Percentiles rank a stretch among this genome's conserved stretches.
Evolutionary conservation across 2,329 filamentous ascomycete species (phyloP).

Genomic region (Colletotrichum horii): DNA sequence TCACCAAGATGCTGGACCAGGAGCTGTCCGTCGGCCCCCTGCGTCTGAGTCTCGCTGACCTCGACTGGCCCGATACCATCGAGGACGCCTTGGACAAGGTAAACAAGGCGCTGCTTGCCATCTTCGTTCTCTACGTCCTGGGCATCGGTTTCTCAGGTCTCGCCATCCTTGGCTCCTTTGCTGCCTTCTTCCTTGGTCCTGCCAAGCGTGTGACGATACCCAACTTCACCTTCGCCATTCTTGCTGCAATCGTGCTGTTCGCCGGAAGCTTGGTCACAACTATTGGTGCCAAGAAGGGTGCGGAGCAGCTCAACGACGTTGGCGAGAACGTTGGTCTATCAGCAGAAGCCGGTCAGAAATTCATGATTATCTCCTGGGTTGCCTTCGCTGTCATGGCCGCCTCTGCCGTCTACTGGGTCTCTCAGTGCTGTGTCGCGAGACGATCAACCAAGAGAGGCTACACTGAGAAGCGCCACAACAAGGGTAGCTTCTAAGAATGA

Average conservation of each 20-base stretch:
- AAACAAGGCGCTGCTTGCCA: constrained; percentile 51
- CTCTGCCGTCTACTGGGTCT: constrained; percentile 45
- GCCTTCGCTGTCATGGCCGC: constrained; percentile 49
- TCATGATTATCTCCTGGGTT: constrained; percentile 52
- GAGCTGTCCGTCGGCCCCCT: constrained; percentile 51
- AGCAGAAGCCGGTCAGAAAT: constrained; percentile 46
- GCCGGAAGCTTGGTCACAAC: constrained; percentile 50
- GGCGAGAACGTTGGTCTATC: constrained; percentile 51
- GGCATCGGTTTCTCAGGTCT: constrained; percentile 46
- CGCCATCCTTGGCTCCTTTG: constrained; percentile 44
- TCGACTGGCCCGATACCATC: constrained; percentile 50
- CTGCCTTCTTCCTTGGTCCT: constrained; percentile 36
- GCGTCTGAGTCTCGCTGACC: constrained; percentile 46
- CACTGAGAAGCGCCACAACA: constrained; percentile 23
- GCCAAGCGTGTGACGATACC: constrained; percentile 28
- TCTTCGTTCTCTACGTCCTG: constrained; percentile 55
- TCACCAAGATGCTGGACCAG: constrained; percentile 51
- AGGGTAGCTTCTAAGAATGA: constrained; percentile 28
- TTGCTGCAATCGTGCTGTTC: constrained; percentile 41
- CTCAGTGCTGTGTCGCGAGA: constrained; percentile 34
- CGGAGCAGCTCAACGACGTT: constrained; percentile 44
- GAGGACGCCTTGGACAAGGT: constrained; percentile 53
- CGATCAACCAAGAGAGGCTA: constrained; percentile 28
- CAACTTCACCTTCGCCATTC: constrained; percentile 42
- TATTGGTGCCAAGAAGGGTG: constrained; percentile 43